Evolutionary conservation across 83 land plant genomes (phyloP), one percentile per base, ranked within the genome.

Genomic region (Isoetes engelmannii): DNA sequence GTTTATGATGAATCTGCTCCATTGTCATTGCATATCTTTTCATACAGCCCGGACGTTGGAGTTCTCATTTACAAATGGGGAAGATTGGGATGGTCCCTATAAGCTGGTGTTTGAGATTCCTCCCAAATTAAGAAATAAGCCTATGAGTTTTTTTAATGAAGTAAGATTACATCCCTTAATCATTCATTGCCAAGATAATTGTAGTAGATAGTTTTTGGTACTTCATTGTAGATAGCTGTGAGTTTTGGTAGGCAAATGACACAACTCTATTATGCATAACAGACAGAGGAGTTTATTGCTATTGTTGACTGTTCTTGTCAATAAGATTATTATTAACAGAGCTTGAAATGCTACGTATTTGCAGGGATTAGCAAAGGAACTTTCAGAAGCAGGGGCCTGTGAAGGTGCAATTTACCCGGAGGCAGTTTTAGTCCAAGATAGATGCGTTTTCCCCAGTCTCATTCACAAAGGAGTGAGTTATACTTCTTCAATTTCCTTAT

Each of bases 31-130:
- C 47, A 69, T 56, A 20, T 8, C 28, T 60, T 15, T 15, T 20
- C 67, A 28, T 55, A 70, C 97, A 92, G 97, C 97, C 59, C 45
- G 76, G 50, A 79, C 80, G 59, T 67, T 92, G 80, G 86, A 86
- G 61, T 92, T 88, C 67, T 88, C 97, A 6, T 88, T 92, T 76
- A 88, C 97, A 47, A 86, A 92, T 80, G 97, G 97, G 20, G 74
- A 62, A 20, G 83, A 84, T 8, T 92, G 93, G 93, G 93, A 92
- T 81, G 97, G 97, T 48, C 90, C 93, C 10, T 92, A 92, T 69
- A 88, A 79, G 69, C 63, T 92, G 61, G 81, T 76, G 44, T 82
- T 92, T 74, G 78, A 83, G 77, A 74, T 86, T 66, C 85, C 85
- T 5, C 77, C 67, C 50, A 79, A 72, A 49, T 82, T 82, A 84